These are phyloP conservation scores for Cercospora janseana DNA, from an alignment of 2,329 filamentous ascomycete species.

Conservation along the genomic window DNA sequence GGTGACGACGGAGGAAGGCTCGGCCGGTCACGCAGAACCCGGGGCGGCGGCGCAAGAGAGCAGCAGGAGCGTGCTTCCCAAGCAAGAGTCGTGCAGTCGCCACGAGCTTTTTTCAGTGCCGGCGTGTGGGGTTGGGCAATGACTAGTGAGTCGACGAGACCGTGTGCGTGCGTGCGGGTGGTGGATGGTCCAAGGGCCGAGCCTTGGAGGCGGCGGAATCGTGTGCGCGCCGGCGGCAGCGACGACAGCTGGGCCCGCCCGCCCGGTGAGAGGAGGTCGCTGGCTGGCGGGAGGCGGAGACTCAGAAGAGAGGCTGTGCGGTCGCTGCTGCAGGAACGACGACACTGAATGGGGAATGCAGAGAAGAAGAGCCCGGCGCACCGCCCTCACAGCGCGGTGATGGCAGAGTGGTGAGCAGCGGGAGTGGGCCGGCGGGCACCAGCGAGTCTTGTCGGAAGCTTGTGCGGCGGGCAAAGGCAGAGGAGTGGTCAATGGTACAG, in stretches of 20 bases:
- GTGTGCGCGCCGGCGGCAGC: background rate
- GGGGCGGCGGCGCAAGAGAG: background rate
- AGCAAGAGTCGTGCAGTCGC: background rate
- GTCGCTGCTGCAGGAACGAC: constrained; percentile 13
- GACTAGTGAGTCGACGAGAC: constrained; percentile 11
- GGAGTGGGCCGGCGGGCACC: background rate
- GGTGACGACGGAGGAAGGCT: background rate
- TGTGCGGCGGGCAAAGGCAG: background rate
- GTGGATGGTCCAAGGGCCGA: constrained; percentile 9
- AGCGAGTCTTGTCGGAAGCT: constrained; percentile 3
- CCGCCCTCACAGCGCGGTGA: too few species aligned
- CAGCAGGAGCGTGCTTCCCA: background rate
- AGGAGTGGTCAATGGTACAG: background rate
- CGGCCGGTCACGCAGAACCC: background rate
- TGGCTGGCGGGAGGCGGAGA: constrained; percentile 4
- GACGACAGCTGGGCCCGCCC: constrained; percentile 4
- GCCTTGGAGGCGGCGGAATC: constrained; percentile 1
- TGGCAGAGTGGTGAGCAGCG: background rate
- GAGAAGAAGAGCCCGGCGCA: too few species aligned
- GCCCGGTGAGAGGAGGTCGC: background rate
- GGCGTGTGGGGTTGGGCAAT: constrained; percentile 14
- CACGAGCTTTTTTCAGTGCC: constrained; percentile 13
- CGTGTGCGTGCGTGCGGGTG: constrained; percentile 5
- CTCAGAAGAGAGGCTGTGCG: constrained; percentile 7
- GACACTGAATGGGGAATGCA: too few species aligned